Base-by-base conservation (phyloP, 352 stramenopile species). In the Pythium pyrilobum region DNA sequence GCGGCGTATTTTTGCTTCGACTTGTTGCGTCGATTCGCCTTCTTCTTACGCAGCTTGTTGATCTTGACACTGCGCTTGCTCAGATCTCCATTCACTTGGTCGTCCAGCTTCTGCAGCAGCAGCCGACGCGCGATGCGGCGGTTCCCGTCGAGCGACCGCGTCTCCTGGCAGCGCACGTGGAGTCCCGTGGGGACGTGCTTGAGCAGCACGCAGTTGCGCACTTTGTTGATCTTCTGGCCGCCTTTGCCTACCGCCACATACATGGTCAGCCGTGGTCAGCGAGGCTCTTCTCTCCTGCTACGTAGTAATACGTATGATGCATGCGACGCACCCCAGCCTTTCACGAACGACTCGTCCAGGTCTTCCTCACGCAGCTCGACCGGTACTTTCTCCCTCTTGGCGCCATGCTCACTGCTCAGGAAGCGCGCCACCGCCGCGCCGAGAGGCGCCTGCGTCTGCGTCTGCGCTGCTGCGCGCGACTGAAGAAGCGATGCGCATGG, bases 161-260 rank as follows among this genome's bases (percentile, higher is more conserved):
- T 90, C 66, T 89, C 85, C 56, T 92, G 81, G 62, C 77, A 89
- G 24, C 74, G 81, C 56, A 92, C 74, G 40, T 81, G 78, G 7
- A 92, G 50, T 4, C 81, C 85, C 31, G 87, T 92, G 18, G 87
- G 85, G 11, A 75, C 28, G 52, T 96, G 87, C 33, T 85, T 92
- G 32, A 96, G 69, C 54, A 93, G 64, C 45, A 96, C 87, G 60
- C 82, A 91, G 69, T 93, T 95, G 52, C 82, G 75, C 53, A 95
- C 83, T 53, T 96, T 96, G 73, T 96, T 96, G 61, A 96, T 94
- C 70, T 95, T 96, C 65, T 96, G 87, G 1, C 87, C 87, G 36
- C 87, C 87, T 46, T 92, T 92, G 32, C 87, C 76, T 82, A 13
- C 12, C 7, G 2, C 21, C 7, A 16, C 27, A 38, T 21, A 21